Percentiles rank a stretch among this genome's conserved stretches.
Evolutionary conservation across 2,329 filamentous ascomycete species (phyloP).

Genomic region (Sporothrix brunneoviolacea): DNA sequence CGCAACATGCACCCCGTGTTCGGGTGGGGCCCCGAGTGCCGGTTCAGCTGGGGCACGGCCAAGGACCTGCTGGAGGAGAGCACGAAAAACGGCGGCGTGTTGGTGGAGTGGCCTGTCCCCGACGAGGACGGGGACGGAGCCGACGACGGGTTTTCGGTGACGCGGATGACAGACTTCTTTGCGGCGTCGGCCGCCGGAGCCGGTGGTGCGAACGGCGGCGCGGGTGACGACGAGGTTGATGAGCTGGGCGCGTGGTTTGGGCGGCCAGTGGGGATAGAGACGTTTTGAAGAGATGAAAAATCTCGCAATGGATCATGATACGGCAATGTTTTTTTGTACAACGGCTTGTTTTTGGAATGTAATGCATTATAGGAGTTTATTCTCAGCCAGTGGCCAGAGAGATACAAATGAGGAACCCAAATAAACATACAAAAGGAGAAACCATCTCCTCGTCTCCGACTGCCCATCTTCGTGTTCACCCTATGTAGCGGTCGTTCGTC

Average conservation of each 20-base stretch:
- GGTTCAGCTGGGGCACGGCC: slow-evolving; percentile 92
- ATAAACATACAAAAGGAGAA: too few relatives aligned
- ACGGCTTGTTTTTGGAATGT: neutral
- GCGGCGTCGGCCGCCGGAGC: slow-evolving; percentile 26
- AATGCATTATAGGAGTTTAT: too few relatives aligned
- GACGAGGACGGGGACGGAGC: slow-evolving; percentile 9
- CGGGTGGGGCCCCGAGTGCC: slow-evolving; percentile 87
- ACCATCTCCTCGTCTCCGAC: too few relatives aligned
- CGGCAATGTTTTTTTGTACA: neutral
- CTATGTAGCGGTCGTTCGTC: too few relatives aligned
- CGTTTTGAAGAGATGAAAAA: slow-evolving; percentile 46
- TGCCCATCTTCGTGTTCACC: too few relatives aligned
- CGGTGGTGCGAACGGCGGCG: slow-evolving; percentile 43
- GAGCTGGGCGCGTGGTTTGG: slow-evolving; percentile 83
- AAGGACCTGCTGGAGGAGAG: slow-evolving; percentile 80
- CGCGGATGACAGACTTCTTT: slow-evolving; percentile 73
- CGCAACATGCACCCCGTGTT: slow-evolving; percentile 87
- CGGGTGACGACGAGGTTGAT: slow-evolving; percentile 43
- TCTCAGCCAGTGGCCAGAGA: too few relatives aligned
- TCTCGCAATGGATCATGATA: neutral
- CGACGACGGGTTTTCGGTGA: slow-evolving; percentile 62
- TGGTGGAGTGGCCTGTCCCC: slow-evolving; percentile 71
- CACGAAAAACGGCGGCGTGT: slow-evolving; percentile 41
- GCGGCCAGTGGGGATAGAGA: slow-evolving; percentile 58
- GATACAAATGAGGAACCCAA: too few relatives aligned